These are phyloP conservation scores for Erodium texanum DNA, from an alignment of 441 rosid species.

Conservation along the genomic window DNA sequence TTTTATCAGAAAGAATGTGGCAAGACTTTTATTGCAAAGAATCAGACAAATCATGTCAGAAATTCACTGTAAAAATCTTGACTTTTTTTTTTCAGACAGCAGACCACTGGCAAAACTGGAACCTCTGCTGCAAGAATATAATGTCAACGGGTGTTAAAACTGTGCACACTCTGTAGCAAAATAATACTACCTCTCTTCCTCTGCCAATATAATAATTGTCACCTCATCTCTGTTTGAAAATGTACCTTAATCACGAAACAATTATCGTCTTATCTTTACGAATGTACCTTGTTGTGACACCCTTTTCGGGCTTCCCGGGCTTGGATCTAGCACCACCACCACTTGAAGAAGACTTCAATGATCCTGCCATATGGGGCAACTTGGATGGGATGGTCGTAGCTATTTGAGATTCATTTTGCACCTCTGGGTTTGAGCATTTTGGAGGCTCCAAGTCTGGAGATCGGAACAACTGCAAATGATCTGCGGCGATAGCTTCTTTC, in stretches of 20 bases:
- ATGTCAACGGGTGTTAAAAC: slow-evolving; percentile 19
- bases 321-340: slow-evolving; percentile 21
- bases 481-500: slow-evolving; percentile 66
- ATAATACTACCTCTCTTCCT: slow-evolving; percentile 5
- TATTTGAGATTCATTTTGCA: slow-evolving; percentile 19
- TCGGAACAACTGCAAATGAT: slow-evolving; percentile 57
- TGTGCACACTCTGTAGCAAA: slow-evolving; percentile 36
- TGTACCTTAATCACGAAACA: not conserved
- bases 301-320: slow-evolving; percentile 32
- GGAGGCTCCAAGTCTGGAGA: slow-evolving; percentile 32
- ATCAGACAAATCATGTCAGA: not conserved
- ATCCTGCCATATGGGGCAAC: slow-evolving; percentile 6
- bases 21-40: not conserved
- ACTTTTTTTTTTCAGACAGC: slow-evolving; percentile 31
- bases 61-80: not conserved
- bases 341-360: slow-evolving; percentile 18
- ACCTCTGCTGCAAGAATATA: slow-evolving; percentile 45
- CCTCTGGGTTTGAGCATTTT: slow-evolving; percentile 17
- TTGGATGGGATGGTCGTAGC: slow-evolving; percentile 17
- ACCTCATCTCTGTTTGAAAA: slow-evolving; percentile 37
- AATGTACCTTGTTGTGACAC: slow-evolving; percentile 62
- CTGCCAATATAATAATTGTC: slow-evolving; percentile 7
- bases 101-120: slow-evolving; percentile 59
- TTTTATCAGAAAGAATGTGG: not conserved
- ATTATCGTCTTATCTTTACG: slow-evolving; percentile 18